Base-by-base conservation (phyloP, 2,329 filamentous ascomycete genomes). In the Xylariaceae sp. region DNA sequence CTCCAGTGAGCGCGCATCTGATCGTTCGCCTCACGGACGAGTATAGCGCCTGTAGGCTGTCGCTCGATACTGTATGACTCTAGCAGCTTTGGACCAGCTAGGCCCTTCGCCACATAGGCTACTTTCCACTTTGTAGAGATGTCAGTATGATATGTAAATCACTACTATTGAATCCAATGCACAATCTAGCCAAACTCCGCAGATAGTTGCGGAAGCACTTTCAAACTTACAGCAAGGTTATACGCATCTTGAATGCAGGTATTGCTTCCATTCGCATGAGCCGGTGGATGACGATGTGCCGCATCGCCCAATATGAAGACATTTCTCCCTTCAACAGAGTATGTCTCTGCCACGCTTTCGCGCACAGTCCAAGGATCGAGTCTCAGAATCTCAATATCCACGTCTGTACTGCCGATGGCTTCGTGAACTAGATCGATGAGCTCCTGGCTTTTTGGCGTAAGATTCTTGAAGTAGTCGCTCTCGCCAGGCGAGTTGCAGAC, bases 281-380 rank as follows among this genome's bases (percentile, higher is more conserved):
- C 69, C 0, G 81, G 81, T 0, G 81, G 80, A 60, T 84, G 81
- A 1, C 80, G 73, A 60, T 84, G 81, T 1, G 78, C 78, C 0
- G 81, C 78, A 54, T 84, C 81, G 10, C 81, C 80, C 6, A 84
- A 68, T 53, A 79, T 81, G 64, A 80, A 76, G 14, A 65, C 63
- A 57, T 68, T 74, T 66, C 79, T 69, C 38, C 76, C 76, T n/a
- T 74, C 72, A 5, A 75, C 65, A 0, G 73, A 77, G 57, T 84
- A 86, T 12, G 71, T 67, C 62, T 83, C 77, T 0, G 82, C 83
- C 1, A 84, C 78, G 5, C 72, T 80, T 63, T 86, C 83, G 57
- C 84, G 84, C 60, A 86, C 78, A 48, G 69, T 72, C 83, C 83
- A 87, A 57, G 77, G 79, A 9, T 77, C 76, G 6, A 82, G 65